Conservation (phyloP, 164 flowering plant genomes). For the Vitis labrusca region DNA sequence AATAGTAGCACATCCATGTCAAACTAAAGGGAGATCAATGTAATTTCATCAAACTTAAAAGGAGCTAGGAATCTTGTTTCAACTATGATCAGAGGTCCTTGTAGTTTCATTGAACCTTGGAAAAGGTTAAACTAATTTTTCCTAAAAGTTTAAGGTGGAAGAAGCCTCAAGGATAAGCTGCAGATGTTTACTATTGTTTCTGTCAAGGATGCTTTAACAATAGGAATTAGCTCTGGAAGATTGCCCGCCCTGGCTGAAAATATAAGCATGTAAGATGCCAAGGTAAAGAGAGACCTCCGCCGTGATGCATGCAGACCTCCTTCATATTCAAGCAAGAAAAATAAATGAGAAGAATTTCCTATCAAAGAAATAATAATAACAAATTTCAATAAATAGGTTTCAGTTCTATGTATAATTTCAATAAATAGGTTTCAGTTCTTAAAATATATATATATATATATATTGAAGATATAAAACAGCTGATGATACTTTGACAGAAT, state of each 20-base stretch:
- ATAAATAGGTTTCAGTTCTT: neutral
- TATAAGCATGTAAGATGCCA: conserved; percentile 82
- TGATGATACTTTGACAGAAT: no score
- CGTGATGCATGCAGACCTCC: conserved; percentile 51
- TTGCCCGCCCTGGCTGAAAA: conserved; percentile 66
- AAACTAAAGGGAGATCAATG: no score
- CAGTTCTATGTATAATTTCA: neutral
- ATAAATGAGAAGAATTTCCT: conserved; percentile 1
- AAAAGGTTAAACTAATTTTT: no score
- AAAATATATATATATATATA: neutral
- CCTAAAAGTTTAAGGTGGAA: neutral
- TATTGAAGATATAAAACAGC: no score
- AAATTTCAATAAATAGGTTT: neutral
- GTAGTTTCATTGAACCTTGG: no score
- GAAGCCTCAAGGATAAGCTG: neutral
- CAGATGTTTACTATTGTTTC: conserved; percentile 44
- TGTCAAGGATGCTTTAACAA: conserved; percentile 57
- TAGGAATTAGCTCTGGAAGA: conserved; percentile 53
- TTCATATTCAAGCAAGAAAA: conserved; percentile 13
- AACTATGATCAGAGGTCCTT: no score
- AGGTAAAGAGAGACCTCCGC: conserved; percentile 78
- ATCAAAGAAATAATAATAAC: neutral
- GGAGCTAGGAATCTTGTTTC: no score
- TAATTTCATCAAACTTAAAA: no score
- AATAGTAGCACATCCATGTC: no score